Percentiles rank a stretch among this genome's conserved stretches.
These are phyloP conservation scores for Talaromyces piceae DNA, from an alignment of 2,329 filamentous ascomycete genomes.

Conservation along the genomic window DNA sequence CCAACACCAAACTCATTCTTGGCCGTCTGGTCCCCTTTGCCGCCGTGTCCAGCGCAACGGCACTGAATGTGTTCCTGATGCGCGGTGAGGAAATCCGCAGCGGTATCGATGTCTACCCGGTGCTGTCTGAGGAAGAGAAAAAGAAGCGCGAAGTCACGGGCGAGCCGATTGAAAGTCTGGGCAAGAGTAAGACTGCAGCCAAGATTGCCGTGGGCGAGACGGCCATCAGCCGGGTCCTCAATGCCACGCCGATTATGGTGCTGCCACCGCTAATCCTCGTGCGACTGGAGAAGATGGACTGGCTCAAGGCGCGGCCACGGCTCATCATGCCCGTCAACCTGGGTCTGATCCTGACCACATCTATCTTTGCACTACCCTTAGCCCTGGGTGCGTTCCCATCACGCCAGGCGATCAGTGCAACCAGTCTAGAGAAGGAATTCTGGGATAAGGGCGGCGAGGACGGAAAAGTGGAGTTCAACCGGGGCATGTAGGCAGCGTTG, in stretches of 20 bases:
- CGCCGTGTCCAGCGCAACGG: conserved; percentile 84
- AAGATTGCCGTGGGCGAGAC: conserved; percentile 88
- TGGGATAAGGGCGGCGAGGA: conserved; percentile 68
- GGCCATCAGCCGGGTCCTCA: conserved; percentile 81
- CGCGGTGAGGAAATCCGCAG: conserved; percentile 87
- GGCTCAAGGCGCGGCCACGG: conserved; percentile 69
- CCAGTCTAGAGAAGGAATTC: conserved; percentile 77
- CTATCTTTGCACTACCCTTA: conserved; percentile 78
- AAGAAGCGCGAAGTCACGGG: conserved; percentile 56
- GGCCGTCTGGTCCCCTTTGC: conserved; percentile 91
- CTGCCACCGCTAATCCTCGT: conserved; percentile 82
- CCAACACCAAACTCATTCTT: conserved; percentile 67
- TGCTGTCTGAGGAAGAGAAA: conserved; percentile 64
- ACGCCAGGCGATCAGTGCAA: conserved; percentile 70
- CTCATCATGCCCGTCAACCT: conserved; percentile 78
- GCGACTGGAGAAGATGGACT: conserved; percentile 71
- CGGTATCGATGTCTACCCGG: conserved; percentile 88
- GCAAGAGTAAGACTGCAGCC: conserved; percentile 81
- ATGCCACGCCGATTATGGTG: conserved; percentile 95
- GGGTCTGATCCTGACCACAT: conserved; percentile 76
- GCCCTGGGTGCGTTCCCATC: conserved; percentile 91
- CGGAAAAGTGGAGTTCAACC: conserved; percentile 90
- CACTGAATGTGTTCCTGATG: conserved; percentile 95
- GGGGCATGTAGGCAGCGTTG: conserved; percentile 60
- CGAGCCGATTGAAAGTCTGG: conserved; percentile 62